A percentile compares a stretch with the other conserved stretches of the same genome.
These are phyloP conservation scores for Teunomyces gatunensis DNA, from an alignment of 805 yeast species.

Conservation along the genomic window DNA sequence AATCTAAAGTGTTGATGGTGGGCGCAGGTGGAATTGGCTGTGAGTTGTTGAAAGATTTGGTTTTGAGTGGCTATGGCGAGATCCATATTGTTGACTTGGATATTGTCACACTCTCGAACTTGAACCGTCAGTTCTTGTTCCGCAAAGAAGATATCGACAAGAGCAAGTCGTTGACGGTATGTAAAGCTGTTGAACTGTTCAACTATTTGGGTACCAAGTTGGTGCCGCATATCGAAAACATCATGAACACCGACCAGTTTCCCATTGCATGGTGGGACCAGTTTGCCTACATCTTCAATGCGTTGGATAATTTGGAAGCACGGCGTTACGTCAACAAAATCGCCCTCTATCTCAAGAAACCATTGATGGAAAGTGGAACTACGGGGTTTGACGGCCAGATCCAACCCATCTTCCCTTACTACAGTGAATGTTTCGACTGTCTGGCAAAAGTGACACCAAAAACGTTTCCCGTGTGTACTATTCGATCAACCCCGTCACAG, in stretches of 20 bases:
- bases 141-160: constrained; percentile 86
- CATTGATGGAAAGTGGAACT: constrained; percentile 91
- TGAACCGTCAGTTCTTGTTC: constrained; percentile 91
- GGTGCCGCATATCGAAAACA: constrained; percentile 81
- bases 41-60: constrained; percentile 78
- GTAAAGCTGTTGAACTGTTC: constrained; percentile 74
- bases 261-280: constrained; percentile 70
- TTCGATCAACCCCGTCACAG: constrained; percentile 92
- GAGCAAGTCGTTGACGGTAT: constrained; percentile 83
- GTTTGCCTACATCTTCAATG: constrained; percentile 82
- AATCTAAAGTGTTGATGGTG: constrained; percentile 67
- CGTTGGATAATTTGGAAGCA: constrained; percentile 91
- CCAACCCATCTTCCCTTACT: constrained; percentile 81
- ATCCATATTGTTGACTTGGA: constrained; percentile 93
- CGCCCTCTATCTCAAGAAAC: constrained; percentile 68
- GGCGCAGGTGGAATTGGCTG: constrained; percentile 99
- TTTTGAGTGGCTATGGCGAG: constrained; percentile 78
- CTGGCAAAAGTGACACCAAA: constrained; percentile 83
- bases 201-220: constrained; percentile 58
- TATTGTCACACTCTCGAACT: constrained; percentile 87
- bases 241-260: constrained; percentile 72
- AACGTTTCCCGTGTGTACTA: constrained; percentile 93
- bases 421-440: constrained; percentile 93
- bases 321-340: constrained; percentile 84
- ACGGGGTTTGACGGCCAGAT: constrained; percentile 94